Evolutionary conservation across 345 rosid genomes (phyloP).

Genomic region (Mercurialis annua): DNA sequence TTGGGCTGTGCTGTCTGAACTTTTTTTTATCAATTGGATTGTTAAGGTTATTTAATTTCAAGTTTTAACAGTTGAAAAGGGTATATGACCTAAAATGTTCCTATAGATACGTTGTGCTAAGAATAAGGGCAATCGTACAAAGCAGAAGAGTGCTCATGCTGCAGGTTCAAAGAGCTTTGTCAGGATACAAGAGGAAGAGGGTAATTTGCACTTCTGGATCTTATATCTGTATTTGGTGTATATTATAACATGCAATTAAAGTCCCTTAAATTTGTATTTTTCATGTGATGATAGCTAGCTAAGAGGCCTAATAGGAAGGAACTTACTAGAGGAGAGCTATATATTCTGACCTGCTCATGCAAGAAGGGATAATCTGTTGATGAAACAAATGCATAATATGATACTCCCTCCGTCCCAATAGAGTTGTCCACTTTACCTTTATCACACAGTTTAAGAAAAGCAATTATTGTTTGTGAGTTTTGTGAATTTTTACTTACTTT

Average conservation of each 20-base stretch:
- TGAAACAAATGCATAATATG: too few species aligned
- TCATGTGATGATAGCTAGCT: slow-evolving; percentile 21
- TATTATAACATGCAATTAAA: not conserved
- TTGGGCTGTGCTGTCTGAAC: too few species aligned
- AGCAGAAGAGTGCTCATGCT: slow-evolving; percentile 21
- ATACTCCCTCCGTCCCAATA: too few species aligned
- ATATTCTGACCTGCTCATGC: slow-evolving; percentile 35
- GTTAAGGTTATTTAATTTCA: not conserved
- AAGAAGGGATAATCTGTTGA: slow-evolving; percentile 39
- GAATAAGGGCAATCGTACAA: slow-evolving; percentile 34
- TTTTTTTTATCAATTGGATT: too few species aligned
- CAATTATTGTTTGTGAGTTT: too few species aligned
- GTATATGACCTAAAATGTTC: not conserved
- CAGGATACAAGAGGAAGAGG: slow-evolving; percentile 40
- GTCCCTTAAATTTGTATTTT: slow-evolving; percentile 1
- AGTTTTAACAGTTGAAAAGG: not conserved
- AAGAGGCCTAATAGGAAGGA: slow-evolving; percentile 39
- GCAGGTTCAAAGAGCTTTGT: slow-evolving; percentile 41
- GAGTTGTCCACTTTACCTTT: too few species aligned
- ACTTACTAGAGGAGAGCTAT: slow-evolving; percentile 37
- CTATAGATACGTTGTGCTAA: slow-evolving; percentile 29
- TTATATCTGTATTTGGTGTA: slow-evolving; percentile 1
- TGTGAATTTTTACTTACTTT: too few species aligned
- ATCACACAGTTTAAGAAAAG: too few species aligned
- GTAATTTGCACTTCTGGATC: slow-evolving; percentile 19